Base-by-base conservation (phyloP, 176 grass and related monocot genomes). In the Pontederia crassipes region DNA sequence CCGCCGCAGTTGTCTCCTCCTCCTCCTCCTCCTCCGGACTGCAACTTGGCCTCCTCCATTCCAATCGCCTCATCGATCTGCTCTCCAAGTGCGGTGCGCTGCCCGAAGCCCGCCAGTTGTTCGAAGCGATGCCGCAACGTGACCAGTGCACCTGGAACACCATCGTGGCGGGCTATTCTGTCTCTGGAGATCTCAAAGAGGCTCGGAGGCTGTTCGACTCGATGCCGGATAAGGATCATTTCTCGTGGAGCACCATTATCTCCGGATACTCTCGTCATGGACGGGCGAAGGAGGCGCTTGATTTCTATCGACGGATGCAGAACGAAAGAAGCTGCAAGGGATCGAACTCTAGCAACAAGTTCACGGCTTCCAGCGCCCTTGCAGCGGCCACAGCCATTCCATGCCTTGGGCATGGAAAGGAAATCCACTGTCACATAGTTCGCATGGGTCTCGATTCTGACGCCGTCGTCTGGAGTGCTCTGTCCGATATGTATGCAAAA, bases 401-500 rank as follows among this genome's bases (percentile, higher is more conserved):
- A 28, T 79, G 59, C 72, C 55, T 66, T 58, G 66, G n/a, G 13
- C 53, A 78, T 6, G 83, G 91, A 49, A 87, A 80, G 78, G 83
- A 90, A 78, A 80, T 96, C 58, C 91, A 87, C 45, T 81, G 86
- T 49, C 86, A 87, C 74, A 77, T 96, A 26, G 27, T 82, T 28
- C 78, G 91, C 47, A 75, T 48, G 28, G 80, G 83, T 51, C 85
- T 96, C 64, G 75, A 80, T 17, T 78, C 75, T 14, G 78, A 90
- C 16, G 65, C 71, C 10, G 78, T 96, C 9, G 17, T 90, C 12
- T 88, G 83, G 78, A 90, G 91, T 62, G 81, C 91, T 35, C 83
- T 96, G 11, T 72, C 75, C 7, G 91, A 96, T 74, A 90, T 96
- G 86, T 90, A 96, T 17, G 80, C 91, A 9, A 96, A 90, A 62